A percentile compares a stretch with the other conserved stretches of the same genome.
phyloP scores from a whole-genome alignment of 139 green algal species.

The Mychonastes homosphaera region DNA sequence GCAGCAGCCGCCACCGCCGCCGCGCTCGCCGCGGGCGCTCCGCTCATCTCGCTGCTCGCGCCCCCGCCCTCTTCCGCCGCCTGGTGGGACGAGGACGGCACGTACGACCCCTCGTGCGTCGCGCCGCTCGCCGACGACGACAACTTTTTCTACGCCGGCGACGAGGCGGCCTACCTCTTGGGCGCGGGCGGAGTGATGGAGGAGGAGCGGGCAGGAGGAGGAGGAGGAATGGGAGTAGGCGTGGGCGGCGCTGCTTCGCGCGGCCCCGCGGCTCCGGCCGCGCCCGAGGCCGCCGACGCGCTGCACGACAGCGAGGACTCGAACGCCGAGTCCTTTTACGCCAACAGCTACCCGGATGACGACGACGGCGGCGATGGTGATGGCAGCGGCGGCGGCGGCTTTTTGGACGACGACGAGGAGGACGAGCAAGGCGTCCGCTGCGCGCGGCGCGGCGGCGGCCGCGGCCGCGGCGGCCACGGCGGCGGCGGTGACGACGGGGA shows the following conservation, averaged over 20 bases:
- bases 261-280: neutral
- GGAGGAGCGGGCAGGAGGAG: slow-evolving; percentile 8
- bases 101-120: too few species aligned
- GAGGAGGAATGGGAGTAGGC: neutral
- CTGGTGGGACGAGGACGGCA: too few species aligned
- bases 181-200: slow-evolving; percentile 8
- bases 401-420: neutral
- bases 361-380: neutral
- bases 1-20: neutral
- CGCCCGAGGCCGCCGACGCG: too few species aligned
- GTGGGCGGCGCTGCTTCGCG: neutral
- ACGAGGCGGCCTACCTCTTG: neutral
- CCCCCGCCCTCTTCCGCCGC: too few species aligned
- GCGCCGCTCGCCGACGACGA: too few species aligned
- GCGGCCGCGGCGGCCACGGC: neutral
- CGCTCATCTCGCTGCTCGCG: too few species aligned
- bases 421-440: neutral
- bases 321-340: slow-evolving; percentile 31
- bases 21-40: too few species aligned
- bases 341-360: slow-evolving; percentile 18
- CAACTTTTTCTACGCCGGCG: too few species aligned
- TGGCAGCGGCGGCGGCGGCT: too few species aligned
- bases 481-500: neutral
- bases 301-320: slow-evolving; percentile 34
- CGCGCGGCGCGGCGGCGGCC: neutral